phyloP scores from a whole-genome alignment of 2,329 filamentous ascomycete species.

The Anisogramma anomala region DNA sequence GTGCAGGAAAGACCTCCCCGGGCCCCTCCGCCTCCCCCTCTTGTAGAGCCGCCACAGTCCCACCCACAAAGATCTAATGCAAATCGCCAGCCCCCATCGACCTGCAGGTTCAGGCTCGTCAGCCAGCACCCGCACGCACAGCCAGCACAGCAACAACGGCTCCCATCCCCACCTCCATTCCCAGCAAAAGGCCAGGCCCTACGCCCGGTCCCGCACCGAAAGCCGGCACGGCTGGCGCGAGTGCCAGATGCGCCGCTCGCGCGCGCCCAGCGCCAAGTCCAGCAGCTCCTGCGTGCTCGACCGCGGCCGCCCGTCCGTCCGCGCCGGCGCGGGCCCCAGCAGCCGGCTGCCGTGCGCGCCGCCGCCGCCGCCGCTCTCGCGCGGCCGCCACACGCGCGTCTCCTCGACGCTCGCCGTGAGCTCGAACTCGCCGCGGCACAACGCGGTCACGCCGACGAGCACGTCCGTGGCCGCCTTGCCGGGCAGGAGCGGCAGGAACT shows the following conservation, averaged over 20 bases:
- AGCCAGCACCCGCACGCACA: too few relatives aligned
- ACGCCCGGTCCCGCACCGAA: slow-evolving; percentile 36
- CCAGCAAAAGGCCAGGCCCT: too few relatives aligned
- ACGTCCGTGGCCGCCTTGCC: slow-evolving; percentile 49
- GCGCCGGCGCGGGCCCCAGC: slow-evolving; percentile 9
- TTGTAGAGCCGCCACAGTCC: too few relatives aligned
- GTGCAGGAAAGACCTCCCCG: too few relatives aligned
- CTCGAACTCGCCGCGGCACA: slow-evolving; percentile 75
- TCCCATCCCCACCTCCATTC: too few relatives aligned
- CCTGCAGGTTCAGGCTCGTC: too few relatives aligned
- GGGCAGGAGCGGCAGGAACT: slow-evolving; percentile 51
- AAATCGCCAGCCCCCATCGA: too few relatives aligned
- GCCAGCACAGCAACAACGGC: too few relatives aligned
- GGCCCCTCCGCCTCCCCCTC: too few relatives aligned
- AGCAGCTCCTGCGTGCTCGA: slow-evolving; percentile 46
- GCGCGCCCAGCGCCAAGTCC: slow-evolving; percentile 46
- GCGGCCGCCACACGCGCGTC: slow-evolving; percentile 42
- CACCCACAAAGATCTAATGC: too few relatives aligned
- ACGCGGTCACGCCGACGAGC: slow-evolving; percentile 57
- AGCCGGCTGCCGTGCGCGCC: slow-evolving; percentile 17
- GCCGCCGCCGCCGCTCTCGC: slow-evolving; percentile 18
- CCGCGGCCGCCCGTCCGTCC: slow-evolving; percentile 25
- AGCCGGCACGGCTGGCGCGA: slow-evolving; percentile 45
- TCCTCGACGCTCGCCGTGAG: slow-evolving; percentile 74
- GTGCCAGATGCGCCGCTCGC: slow-evolving; percentile 55